Evolutionary conservation across 2,329 filamentous ascomycete species (phyloP).

Genomic region (Microsporum ferrugineum): DNA sequence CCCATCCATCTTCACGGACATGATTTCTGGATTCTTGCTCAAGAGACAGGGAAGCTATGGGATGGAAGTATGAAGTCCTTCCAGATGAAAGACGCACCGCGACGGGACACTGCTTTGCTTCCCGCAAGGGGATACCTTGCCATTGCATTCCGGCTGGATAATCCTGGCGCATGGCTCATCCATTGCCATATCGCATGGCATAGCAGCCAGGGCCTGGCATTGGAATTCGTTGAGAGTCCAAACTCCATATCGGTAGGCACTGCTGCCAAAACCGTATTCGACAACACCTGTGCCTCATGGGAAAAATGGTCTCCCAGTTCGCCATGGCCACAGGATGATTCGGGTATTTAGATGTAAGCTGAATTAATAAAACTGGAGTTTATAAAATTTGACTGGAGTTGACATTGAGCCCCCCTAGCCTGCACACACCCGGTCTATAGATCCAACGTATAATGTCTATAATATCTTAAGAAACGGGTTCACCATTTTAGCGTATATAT

Average conservation of each 20-base stretch:
- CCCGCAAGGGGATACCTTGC: conserved; percentile 36
- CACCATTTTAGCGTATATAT: no score
- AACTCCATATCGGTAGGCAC: neutral
- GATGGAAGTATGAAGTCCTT: neutral
- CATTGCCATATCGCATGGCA: conserved; percentile 31
- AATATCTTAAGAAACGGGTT: no score
- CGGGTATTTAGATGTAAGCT: neutral
- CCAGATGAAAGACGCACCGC: conserved; percentile 29
- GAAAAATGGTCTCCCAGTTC: neutral
- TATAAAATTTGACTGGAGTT: neutral
- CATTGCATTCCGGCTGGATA: conserved; percentile 41
- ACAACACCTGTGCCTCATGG: neutral
- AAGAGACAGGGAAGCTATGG: conserved; percentile 17
- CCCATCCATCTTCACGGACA: conserved; percentile 55
- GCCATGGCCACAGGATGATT: neutral
- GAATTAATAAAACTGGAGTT: neutral
- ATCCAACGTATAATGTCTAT: no score
- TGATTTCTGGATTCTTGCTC: conserved; percentile 56
- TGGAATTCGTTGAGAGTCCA: conserved; percentile 41
- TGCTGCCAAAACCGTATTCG: neutral
- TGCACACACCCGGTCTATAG: no score
- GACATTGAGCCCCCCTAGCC: no score
- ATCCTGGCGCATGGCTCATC: conserved; percentile 21
- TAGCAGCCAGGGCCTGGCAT: conserved; percentile 46
- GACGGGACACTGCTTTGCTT: conserved; percentile 39